Conservation (phyloP, 2,329 filamentous ascomycete species). For the Pseudogymnoascus pannorum region DNA sequence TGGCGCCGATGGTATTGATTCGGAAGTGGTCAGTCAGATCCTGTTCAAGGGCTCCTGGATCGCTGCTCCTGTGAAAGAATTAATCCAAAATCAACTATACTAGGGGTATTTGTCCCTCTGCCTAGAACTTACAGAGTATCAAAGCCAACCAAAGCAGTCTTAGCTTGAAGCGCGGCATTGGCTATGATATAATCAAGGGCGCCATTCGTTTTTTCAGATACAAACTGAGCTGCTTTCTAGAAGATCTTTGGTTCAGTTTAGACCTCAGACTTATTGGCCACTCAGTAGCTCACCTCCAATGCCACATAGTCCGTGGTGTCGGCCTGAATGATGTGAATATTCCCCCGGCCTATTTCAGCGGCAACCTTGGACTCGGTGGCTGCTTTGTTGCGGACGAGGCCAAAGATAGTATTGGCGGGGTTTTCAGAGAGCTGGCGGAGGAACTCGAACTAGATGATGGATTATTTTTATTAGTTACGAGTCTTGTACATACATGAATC, state of each 20-base stretch:
- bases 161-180: constrained; percentile 37
- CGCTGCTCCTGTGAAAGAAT: constrained; percentile 17
- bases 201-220: constrained; percentile 31
- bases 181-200: constrained; percentile 45
- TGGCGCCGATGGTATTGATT: constrained; percentile 44
- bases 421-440: constrained; percentile 38
- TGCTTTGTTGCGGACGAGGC: constrained; percentile 41
- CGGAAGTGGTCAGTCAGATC: constrained; percentile 31
- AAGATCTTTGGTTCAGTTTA: constrained; percentile 14
- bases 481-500: constrained; percentile 14
- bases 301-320: constrained; percentile 15
- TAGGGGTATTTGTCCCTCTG: neutral
- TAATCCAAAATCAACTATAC: constrained; percentile 11
- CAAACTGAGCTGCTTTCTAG: constrained; percentile 20
- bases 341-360: constrained; percentile 29
- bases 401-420: constrained; percentile 37
- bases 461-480: constrained; percentile 13
- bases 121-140: constrained; percentile 31
- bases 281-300: constrained; percentile 16
- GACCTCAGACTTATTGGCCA: constrained; percentile 12
- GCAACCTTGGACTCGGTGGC: constrained; percentile 37
- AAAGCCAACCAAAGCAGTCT: constrained; percentile 28
- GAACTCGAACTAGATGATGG: constrained; percentile 39
- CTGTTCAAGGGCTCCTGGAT: constrained; percentile 30
- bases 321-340: constrained; percentile 18